Evolutionary conservation across 2,329 filamentous ascomycete species (phyloP).

Genomic region (Paecilomyces formosus): DNA sequence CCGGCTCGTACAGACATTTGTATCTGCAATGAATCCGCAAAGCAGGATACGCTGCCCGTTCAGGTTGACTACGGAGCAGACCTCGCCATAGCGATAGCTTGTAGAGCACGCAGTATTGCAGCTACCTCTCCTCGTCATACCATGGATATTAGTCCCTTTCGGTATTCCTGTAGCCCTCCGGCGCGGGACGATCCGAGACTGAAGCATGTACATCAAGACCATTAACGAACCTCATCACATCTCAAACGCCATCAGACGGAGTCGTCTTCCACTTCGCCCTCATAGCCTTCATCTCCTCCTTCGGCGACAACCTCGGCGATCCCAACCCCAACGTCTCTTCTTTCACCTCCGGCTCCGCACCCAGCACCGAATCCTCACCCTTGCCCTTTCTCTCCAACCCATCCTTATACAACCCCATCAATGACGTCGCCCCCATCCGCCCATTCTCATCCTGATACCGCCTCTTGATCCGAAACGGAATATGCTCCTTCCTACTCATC

Average conservation of each 20-base stretch:
- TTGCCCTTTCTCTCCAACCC: slow-evolving; percentile 9
- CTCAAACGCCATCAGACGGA: neutral
- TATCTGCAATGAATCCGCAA: too few species aligned
- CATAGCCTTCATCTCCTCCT: neutral
- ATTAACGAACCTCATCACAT: neutral
- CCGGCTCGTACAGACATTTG: too few species aligned
- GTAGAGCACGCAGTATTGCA: too few species aligned
- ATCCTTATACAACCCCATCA: slow-evolving; percentile 17
- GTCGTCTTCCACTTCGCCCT: neutral
- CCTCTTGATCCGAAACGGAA: slow-evolving; percentile 12
- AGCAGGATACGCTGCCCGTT: too few species aligned
- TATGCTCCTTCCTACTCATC: slow-evolving; percentile 14
- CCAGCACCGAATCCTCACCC: neutral
- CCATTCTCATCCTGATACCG: slow-evolving; percentile 12
- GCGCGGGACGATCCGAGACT: neutral
- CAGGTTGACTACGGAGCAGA: too few species aligned
- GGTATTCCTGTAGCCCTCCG: too few species aligned
- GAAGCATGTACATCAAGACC: neutral
- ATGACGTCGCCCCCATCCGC: slow-evolving; percentile 17
- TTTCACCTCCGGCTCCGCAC: neutral
- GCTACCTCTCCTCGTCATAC: too few species aligned
- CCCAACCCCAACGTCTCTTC: neutral
- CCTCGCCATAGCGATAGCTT: too few species aligned
- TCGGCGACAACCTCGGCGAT: neutral
- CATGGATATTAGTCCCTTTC: too few species aligned